Percentiles rank a stretch among this genome's conserved stretches.
phyloP scores from a whole-genome alignment of 768 basidiomycete genomes.

The Polyporus arcularius region DNA sequence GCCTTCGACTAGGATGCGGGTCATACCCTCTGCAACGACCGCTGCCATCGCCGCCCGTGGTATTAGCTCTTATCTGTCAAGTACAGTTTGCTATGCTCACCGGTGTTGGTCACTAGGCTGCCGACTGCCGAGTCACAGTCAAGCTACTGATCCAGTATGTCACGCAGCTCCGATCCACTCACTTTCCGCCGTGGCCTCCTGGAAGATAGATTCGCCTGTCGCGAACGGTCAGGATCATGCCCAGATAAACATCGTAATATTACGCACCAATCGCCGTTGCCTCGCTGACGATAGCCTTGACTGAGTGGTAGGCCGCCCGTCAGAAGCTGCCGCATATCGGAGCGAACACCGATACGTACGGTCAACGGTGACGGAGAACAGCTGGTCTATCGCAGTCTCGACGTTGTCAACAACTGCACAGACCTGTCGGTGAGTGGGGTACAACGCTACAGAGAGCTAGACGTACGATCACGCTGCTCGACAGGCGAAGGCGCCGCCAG shows the following conservation, averaged over 20 bases:
- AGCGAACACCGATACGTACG: background rate
- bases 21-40: background rate
- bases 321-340: too few species aligned
- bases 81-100: background rate
- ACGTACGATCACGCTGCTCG: slow-evolving; percentile 8
- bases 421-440: background rate
- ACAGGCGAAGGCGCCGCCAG: slow-evolving; percentile 2
- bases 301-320: background rate
- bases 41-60: background rate
- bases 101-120: background rate
- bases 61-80: background rate
- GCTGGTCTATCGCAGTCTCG: background rate
- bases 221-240: background rate
- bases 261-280: slow-evolving; percentile 4
- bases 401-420: background rate
- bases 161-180: background rate
- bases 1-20: background rate
- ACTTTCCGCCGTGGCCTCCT: slow-evolving; percentile 4
- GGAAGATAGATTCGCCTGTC: slow-evolving; percentile 1
- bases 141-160: background rate
- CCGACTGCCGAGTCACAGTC: background rate
- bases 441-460: background rate
- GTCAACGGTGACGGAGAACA: slow-evolving; percentile 2
- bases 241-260: too few species aligned
- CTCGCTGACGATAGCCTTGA: background rate